Percentiles rank a stretch among this genome's conserved stretches.
phyloP scores from a whole-genome alignment of 148 eudicot genomes.

The Agrostemma githago region DNA sequence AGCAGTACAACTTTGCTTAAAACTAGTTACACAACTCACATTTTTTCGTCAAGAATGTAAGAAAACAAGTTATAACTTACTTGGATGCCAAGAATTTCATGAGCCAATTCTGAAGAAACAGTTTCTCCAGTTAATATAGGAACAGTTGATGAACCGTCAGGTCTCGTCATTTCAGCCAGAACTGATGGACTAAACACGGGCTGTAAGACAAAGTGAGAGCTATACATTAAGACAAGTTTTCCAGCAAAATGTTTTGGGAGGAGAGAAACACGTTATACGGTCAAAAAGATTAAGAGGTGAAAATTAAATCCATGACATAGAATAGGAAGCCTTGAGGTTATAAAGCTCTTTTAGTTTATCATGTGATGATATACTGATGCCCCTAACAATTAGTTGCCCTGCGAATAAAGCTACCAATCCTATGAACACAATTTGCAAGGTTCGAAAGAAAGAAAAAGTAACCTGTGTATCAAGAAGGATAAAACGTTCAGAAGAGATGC shows the following conservation, averaged over 20 bases:
- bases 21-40: neutral
- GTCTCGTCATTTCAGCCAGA: slow-evolving; percentile 80
- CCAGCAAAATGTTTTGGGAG: too few relatives aligned
- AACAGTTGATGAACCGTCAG: slow-evolving; percentile 74
- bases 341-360: neutral
- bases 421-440: neutral
- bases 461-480: slow-evolving; percentile 98
- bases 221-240: too few relatives aligned
- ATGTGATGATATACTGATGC: neutral
- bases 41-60: neutral
- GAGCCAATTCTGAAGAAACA: slow-evolving; percentile 79
- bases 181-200: slow-evolving; percentile 84
- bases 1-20: neutral
- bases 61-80: slow-evolving; percentile 25
- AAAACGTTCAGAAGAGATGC: slow-evolving; percentile 71
- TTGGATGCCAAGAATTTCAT: slow-evolving; percentile 84
- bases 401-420: neutral
- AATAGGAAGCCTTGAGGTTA: neutral
- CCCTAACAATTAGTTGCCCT: neutral
- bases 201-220: slow-evolving; percentile 34
- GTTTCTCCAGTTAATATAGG: slow-evolving; percentile 65
- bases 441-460: neutral
- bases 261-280: neutral
- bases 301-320: neutral
- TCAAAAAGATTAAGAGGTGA: neutral